Conservation (phyloP, 129 eudicot genomes). For the Scalesia atractyloides region DNA sequence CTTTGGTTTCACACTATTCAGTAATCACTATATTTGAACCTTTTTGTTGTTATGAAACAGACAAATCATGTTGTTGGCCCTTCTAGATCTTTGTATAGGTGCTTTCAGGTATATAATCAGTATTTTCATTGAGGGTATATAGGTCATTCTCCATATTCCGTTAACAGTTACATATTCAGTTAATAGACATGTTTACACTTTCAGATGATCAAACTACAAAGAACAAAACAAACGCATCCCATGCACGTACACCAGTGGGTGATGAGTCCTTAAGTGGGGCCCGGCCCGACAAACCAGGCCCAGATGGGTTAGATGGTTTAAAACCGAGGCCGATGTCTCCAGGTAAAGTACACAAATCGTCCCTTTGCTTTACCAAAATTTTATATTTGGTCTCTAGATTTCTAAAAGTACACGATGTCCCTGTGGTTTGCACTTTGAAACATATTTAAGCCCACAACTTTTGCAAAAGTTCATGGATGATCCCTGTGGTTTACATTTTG, state of each 20-base stretch:
- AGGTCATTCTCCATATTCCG: not conserved
- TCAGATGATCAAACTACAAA: conserved; percentile 25
- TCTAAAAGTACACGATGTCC: no score
- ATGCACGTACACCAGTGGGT: conserved; percentile 6
- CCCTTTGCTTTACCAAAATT: no score
- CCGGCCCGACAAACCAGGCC: conserved; percentile 11
- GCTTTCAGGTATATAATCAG: conserved; percentile 32
- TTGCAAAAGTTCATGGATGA: no score
- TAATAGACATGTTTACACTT: not conserved
- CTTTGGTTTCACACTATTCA: not conserved
- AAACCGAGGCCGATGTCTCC: conserved; percentile 64
- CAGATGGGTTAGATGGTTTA: conserved; percentile 18
- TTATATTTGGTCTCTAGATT: no score
- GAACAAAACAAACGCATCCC: conserved; percentile 16
- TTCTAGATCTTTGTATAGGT: conserved; percentile 72
- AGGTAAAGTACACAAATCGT: conserved; percentile 25
- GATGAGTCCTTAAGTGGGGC: conserved; percentile 13
- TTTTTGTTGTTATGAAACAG: conserved; percentile 34
- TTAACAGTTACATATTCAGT: not conserved
- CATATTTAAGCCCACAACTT: no score
- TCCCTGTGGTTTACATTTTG: no score
- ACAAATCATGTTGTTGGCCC: conserved; percentile 51
- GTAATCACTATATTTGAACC: not conserved
- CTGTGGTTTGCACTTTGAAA: no score
- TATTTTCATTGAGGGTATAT: not conserved